Percentiles rank a stretch among this genome's conserved stretches.
Evolutionary conservation across 352 stramenopile species (phyloP).

Genomic region (Pythium phragmiticola): DNA sequence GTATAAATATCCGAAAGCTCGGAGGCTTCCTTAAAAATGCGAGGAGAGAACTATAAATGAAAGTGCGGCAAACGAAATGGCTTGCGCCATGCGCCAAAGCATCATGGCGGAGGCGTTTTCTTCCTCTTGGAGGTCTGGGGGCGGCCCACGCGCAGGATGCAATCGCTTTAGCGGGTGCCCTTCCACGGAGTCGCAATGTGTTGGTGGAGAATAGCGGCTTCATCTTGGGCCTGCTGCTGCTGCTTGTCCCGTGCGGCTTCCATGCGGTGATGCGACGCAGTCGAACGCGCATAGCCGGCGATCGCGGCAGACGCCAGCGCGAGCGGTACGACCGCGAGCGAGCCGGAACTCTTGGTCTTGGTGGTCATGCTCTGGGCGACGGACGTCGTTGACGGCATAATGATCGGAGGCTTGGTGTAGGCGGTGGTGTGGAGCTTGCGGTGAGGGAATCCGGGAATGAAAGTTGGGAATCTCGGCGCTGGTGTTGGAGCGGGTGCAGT

Average conservation of each 20-base stretch:
- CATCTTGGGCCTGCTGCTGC: constrained; percentile 34
- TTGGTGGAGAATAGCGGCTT: constrained; percentile 57
- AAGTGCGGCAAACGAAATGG: background rate
- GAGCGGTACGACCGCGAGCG: constrained; percentile 53
- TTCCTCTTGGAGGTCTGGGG: background rate
- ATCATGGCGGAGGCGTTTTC: background rate
- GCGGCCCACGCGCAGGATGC: background rate
- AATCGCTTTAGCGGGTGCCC: constrained; percentile 47
- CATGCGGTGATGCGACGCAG: constrained; percentile 41
- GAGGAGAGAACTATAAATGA: background rate
- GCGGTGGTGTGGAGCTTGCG: background rate
- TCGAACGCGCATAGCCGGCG: constrained; percentile 57
- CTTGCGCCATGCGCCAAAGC: background rate
- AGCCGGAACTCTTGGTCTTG: constrained; percentile 34
- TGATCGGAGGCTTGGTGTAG: constrained; percentile 1
- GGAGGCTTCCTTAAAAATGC: constrained; percentile 6
- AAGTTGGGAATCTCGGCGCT: background rate
- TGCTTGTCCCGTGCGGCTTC: constrained; percentile 30
- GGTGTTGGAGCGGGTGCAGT: background rate
- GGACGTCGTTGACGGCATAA: constrained; percentile 25
- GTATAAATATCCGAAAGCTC: constrained; percentile 8
- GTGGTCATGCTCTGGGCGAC: constrained; percentile 24
- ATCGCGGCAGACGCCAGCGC: constrained; percentile 64
- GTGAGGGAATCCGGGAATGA: constrained; percentile 20
- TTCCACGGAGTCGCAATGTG: constrained; percentile 71